These are phyloP conservation scores for Endocalyx cinctus DNA, from an alignment of 2,329 filamentous ascomycete species.

Conservation along the genomic window DNA sequence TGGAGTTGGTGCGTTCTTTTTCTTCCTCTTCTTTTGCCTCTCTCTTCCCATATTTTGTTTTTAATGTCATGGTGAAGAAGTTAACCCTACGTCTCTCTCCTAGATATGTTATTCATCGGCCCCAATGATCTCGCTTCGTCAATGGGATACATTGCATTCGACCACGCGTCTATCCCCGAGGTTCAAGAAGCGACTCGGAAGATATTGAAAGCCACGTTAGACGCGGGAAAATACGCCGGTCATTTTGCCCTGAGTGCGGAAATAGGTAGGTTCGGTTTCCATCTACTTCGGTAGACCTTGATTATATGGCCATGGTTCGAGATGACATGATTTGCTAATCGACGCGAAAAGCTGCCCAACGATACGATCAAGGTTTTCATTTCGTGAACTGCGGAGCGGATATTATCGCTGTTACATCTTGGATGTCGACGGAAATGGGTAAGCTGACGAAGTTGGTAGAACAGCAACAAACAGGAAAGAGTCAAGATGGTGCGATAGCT, in stretches of 20 bases:
- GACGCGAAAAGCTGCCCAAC: slow-evolving; percentile 18
- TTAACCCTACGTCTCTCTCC: too few relatives aligned
- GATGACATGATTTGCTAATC: too few relatives aligned
- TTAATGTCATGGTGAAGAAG: too few relatives aligned
- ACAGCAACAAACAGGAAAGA: neutral
- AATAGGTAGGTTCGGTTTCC: slow-evolving; percentile 7
- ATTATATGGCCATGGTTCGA: too few relatives aligned
- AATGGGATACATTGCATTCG: slow-evolving; percentile 27
- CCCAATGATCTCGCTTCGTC: slow-evolving; percentile 20
- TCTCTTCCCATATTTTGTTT: too few relatives aligned
- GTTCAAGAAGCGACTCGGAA: slow-evolving; percentile 23
- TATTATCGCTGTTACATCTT: slow-evolving; percentile 31
- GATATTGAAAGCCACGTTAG: slow-evolving; percentile 22
- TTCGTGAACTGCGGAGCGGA: slow-evolving; percentile 34
- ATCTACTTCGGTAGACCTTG: too few relatives aligned
- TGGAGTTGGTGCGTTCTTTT: slow-evolving; percentile 6
- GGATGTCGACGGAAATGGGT: slow-evolving; percentile 30
- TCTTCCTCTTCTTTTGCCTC: neutral
- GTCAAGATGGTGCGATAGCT: too few relatives aligned
- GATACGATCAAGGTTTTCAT: slow-evolving; percentile 26
- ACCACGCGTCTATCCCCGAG: slow-evolving; percentile 26
- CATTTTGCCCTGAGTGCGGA: slow-evolving; percentile 29
- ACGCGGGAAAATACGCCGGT: slow-evolving; percentile 29
- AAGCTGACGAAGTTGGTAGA: slow-evolving; percentile 15
- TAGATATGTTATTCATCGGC: slow-evolving; percentile 19